A percentile compares a stretch with the other conserved stretches of the same genome.
Conservation (phyloP, 331 rosid genomes). For the Cydonia oblonga region DNA sequence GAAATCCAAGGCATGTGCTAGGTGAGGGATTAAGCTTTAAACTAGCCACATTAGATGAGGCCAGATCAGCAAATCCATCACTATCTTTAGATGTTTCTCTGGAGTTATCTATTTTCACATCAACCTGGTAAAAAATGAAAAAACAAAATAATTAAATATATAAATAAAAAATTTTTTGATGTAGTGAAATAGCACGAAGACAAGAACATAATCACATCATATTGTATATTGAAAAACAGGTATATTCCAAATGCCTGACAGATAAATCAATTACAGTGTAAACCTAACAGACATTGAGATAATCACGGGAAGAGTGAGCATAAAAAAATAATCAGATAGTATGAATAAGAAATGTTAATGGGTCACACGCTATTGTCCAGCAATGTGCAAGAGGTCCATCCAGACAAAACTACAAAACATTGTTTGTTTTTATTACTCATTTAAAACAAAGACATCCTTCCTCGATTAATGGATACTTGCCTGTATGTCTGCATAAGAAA, state of each 20-base stretch:
- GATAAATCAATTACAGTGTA: background rate
- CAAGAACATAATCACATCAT: background rate
- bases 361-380: background rate
- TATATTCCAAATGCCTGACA: background rate
- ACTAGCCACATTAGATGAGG: slow-evolving; percentile 46
- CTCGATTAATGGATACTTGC: slow-evolving; percentile 20
- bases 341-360: background rate
- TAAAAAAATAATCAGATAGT: background rate
- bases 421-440: background rate
- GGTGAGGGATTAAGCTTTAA: slow-evolving; percentile 41
- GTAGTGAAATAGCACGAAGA: background rate
- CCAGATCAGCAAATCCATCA: slow-evolving; percentile 48
- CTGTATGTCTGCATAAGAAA: slow-evolving; percentile 63
- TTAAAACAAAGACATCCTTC: slow-evolving; percentile 1
- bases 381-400: background rate
- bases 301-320: background rate
- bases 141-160: background rate
- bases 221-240: background rate
- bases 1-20: slow-evolving; percentile 40
- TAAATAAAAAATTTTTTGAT: background rate
- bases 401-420: background rate
- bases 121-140: slow-evolving; percentile 50
- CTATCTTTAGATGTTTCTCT: slow-evolving; percentile 43
- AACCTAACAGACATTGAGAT: background rate
- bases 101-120: slow-evolving; percentile 73